Evolutionary conservation across 106 monocot genomes (phyloP).

Genomic region (Ottelia alismoides): DNA sequence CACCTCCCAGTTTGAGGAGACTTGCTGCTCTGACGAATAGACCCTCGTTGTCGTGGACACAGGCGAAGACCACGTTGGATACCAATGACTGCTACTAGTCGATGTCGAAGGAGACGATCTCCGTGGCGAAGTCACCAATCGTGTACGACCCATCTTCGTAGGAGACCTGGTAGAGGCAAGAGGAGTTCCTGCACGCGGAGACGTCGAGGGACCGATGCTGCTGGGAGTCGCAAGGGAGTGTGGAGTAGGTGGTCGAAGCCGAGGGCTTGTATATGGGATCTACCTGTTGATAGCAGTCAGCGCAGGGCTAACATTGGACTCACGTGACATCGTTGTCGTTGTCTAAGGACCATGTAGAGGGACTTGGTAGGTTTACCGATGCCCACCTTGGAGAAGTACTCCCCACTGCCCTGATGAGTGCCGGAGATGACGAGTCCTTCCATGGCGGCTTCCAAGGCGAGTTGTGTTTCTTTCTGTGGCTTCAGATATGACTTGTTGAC

Average conservation of each 20-base stretch:
- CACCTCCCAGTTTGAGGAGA: constrained; percentile 52
- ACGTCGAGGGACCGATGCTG: constrained; percentile 39
- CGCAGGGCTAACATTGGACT: constrained; percentile 62
- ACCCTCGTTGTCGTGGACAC: constrained; percentile 69
- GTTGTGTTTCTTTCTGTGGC: too few relatives aligned
- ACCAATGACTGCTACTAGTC: constrained; percentile 23
- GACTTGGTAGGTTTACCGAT: constrained; percentile 40
- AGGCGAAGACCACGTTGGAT: constrained; percentile 27
- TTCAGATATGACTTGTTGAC: too few relatives aligned
- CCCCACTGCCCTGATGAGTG: constrained; percentile 71
- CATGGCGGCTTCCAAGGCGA: too few relatives aligned
- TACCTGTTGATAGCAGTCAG: constrained; percentile 58
- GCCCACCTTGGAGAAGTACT: constrained; percentile 51
- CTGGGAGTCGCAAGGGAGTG: constrained; percentile 30
- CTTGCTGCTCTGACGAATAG: constrained; percentile 56
- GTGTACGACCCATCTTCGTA: constrained; percentile 82
- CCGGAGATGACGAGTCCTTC: too few relatives aligned
- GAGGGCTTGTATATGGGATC: constrained; percentile 53
- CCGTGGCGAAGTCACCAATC: constrained; percentile 50
- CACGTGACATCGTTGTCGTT: constrained; percentile 71
- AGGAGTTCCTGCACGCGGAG: constrained; percentile 44
- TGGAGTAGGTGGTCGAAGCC: constrained; percentile 29
- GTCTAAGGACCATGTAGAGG: constrained; percentile 54
- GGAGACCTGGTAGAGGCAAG: constrained; percentile 62
- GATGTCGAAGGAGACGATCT: constrained; percentile 32